Evolutionary conservation across 208 protist species (phyloP).

Genomic region (Wallacemonas rigidus): DNA sequence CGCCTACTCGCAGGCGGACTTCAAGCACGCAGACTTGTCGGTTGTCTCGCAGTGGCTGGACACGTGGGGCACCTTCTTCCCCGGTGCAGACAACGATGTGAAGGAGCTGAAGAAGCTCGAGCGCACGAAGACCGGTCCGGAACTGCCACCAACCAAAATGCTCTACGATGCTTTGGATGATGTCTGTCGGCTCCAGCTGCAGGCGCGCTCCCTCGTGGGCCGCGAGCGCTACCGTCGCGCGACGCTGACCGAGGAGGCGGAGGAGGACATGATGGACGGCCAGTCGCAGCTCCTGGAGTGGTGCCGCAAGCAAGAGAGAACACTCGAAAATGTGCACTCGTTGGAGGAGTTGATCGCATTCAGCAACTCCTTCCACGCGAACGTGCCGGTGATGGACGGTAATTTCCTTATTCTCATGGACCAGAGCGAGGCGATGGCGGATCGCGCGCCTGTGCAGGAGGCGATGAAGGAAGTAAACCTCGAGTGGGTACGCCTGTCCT

Average conservation of each 20-base stretch:
- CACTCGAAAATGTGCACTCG: conserved; percentile 49
- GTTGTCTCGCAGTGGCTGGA: conserved; percentile 60
- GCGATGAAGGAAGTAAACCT: conserved; percentile 74
- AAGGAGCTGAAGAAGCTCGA: conserved; percentile 42
- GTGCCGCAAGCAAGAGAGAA: conserved; percentile 81
- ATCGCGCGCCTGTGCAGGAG: conserved; percentile 41
- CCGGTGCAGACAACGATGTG: conserved; percentile 32
- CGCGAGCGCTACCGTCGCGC: conserved; percentile 63
- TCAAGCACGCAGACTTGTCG: conserved; percentile 44
- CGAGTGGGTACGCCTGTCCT: conserved; percentile 57
- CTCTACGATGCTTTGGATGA: conserved; percentile 64
- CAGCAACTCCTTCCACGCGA: conserved; percentile 65
- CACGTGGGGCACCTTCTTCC: conserved; percentile 61
- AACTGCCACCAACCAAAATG: conserved; percentile 39
- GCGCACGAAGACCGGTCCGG: conserved; percentile 23
- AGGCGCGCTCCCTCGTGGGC: conserved; percentile 64
- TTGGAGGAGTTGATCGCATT: conserved; percentile 69
- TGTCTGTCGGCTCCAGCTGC: conserved; percentile 72
- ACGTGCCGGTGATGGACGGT: conserved; percentile 83
- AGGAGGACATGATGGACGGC: conserved; percentile 66
- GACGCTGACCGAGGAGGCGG: conserved; percentile 46
- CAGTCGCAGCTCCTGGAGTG: conserved; percentile 68
- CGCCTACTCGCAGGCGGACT: conserved; percentile 48
- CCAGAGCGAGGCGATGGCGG: conserved; percentile 57
- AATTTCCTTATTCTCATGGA: conserved; percentile 87